Evolutionary conservation across 2,329 filamentous ascomycete genomes (phyloP).

Genomic region (Exophiala oligosperma): DNA sequence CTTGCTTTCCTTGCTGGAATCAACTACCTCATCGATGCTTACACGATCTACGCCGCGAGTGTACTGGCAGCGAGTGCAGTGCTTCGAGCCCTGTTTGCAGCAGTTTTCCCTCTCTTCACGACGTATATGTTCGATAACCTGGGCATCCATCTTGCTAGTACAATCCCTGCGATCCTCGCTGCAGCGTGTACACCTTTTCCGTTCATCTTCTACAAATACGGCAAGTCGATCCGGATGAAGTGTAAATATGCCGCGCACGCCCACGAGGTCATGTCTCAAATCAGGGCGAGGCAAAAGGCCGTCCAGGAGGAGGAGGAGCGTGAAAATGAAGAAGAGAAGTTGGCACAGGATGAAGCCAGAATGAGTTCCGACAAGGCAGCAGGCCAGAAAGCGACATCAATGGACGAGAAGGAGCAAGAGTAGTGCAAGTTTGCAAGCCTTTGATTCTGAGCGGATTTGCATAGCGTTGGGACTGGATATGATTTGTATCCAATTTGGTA

Average conservation of each 20-base stretch:
- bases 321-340: neutral
- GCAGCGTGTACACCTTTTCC: slow-evolving; percentile 46
- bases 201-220: slow-evolving; percentile 47
- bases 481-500: too few species aligned
- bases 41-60: slow-evolving; percentile 45
- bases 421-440: too few species aligned
- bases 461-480: too few species aligned
- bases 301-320: slow-evolving; percentile 2
- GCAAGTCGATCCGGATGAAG: slow-evolving; percentile 39
- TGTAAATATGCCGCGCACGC: slow-evolving; percentile 44
- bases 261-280: slow-evolving; percentile 30
- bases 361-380: neutral
- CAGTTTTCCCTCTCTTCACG: slow-evolving; percentile 51
- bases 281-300: slow-evolving; percentile 20
- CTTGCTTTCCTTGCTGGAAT: slow-evolving; percentile 42
- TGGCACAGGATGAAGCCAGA: neutral
- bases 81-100: slow-evolving; percentile 47
- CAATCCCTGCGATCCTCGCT: slow-evolving; percentile 48
- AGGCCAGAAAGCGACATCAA: neutral
- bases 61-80: slow-evolving; percentile 48
- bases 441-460: too few species aligned
- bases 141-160: slow-evolving; percentile 51
- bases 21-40: slow-evolving; percentile 46
- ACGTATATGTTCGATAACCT: slow-evolving; percentile 45
- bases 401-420: too few species aligned